phyloP scores from a whole-genome alignment of 345 rosid genomes.

The Aethionema arabicum region DNA sequence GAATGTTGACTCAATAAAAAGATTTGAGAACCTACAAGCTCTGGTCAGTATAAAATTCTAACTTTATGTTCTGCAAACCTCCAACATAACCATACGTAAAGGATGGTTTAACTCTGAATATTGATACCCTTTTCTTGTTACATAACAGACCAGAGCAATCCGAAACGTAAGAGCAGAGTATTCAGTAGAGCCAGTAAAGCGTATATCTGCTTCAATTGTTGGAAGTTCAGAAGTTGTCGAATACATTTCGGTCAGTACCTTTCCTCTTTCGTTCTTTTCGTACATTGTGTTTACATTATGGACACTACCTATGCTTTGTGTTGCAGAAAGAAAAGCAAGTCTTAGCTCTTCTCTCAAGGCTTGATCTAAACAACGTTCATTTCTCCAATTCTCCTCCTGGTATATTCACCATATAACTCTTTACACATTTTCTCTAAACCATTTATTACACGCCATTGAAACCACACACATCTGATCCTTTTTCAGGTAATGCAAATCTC shows the following conservation, averaged over 20 bases:
- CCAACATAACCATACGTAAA: slow-evolving; percentile 8
- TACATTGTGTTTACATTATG: slow-evolving; percentile 4
- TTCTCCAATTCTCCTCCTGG: slow-evolving; percentile 76
- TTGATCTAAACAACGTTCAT: slow-evolving; percentile 62
- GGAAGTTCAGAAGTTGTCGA: slow-evolving; percentile 78
- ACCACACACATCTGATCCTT: slow-evolving; percentile 7
- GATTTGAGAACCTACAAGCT: slow-evolving; percentile 87
- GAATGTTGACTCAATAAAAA: slow-evolving; percentile 50
- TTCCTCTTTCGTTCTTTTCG: background rate
- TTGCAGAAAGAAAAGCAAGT: slow-evolving; percentile 88
- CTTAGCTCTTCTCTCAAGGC: slow-evolving; percentile 78
- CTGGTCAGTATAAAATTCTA: slow-evolving; percentile 53
- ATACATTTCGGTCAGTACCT: slow-evolving; percentile 74
- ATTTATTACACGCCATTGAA: background rate
- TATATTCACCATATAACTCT: slow-evolving; percentile 17
- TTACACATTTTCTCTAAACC: slow-evolving; percentile 12
- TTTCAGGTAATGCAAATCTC: slow-evolving; percentile 68
- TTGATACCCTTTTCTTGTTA: slow-evolving; percentile 20
- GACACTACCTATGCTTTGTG: slow-evolving; percentile 12
- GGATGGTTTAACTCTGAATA: background rate
- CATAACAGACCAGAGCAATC: slow-evolving; percentile 75
- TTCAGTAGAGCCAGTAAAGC: slow-evolving; percentile 92
- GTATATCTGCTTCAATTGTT: slow-evolving; percentile 88
- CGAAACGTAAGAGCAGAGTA: slow-evolving; percentile 97
- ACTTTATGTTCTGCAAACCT: slow-evolving; percentile 9